phyloP scores from a whole-genome alignment of 495 filamentous ascomycete species.

The Letharia lupina region DNA sequence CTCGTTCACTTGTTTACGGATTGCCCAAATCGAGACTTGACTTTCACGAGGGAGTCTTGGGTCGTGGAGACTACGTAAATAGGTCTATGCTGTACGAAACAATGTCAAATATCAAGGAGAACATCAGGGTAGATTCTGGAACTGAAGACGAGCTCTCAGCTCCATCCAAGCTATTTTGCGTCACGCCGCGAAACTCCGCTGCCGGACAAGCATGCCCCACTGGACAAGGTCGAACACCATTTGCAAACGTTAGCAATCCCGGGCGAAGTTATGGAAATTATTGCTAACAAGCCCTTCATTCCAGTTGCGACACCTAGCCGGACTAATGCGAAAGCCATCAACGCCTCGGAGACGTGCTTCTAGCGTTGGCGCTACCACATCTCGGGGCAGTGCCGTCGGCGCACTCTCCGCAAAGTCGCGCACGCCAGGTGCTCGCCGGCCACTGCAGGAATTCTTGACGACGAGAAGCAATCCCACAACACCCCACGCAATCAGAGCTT shows the following conservation, averaged over 20 bases:
- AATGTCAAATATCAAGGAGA: conserved; percentile 2
- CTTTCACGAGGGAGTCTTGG: neutral
- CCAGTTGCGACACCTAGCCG: conserved; percentile 32
- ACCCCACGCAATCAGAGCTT: conserved; percentile 63
- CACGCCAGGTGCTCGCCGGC: conserved; percentile 23
- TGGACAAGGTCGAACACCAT: conserved; percentile 27
- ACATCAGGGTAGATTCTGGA: neutral
- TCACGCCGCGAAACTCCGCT: conserved; percentile 32
- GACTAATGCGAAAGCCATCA: conserved; percentile 30
- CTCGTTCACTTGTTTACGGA: conserved; percentile 8
- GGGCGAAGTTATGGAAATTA: neutral
- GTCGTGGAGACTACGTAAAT: neutral
- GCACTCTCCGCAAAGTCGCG: conserved; percentile 18
- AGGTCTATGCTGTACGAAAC: neutral
- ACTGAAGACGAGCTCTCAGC: conserved; percentile 17
- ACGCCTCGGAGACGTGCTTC: conserved; percentile 35
- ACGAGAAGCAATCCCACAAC: conserved; percentile 48
- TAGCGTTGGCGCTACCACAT: conserved; percentile 25
- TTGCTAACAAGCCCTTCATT: conserved; percentile 4
- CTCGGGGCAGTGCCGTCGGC: conserved; percentile 21
- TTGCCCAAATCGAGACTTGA: neutral
- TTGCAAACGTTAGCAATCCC: conserved; percentile 26
- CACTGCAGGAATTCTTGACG: conserved; percentile 25
- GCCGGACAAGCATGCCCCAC: conserved; percentile 20
- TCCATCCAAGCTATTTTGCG: conserved; percentile 14